Conservation (phyloP, 2,329 filamentous ascomycete species). For the Botrytis medusae region DNA sequence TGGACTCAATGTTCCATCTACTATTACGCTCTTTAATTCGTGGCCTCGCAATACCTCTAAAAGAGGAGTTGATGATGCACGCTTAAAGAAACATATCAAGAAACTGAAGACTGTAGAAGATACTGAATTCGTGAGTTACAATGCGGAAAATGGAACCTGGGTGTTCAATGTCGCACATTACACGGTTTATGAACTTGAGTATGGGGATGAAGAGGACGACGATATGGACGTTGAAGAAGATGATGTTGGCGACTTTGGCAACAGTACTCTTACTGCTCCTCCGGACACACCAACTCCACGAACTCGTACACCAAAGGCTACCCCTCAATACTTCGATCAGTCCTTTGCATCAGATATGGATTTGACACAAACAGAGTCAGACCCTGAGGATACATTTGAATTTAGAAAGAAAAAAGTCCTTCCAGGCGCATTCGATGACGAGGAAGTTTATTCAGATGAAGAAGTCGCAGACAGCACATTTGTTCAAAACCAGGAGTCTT, state of each 20-base stretch:
- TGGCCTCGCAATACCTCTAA: conserved; percentile 75
- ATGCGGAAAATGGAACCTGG: conserved; percentile 80
- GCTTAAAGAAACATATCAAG: conserved; percentile 78
- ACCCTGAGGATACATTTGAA: conserved; percentile 41
- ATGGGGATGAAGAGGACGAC: conserved; percentile 66
- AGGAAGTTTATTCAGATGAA: conserved; percentile 54
- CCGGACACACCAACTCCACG: conserved; percentile 46
- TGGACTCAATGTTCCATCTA: conserved; percentile 87
- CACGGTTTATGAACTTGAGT: conserved; percentile 89
- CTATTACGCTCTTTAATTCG: conserved; percentile 85
- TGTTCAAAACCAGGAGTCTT: conserved; percentile 62
- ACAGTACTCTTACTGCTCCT: conserved; percentile 51
- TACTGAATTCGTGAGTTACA: conserved; percentile 81
- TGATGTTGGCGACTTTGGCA: conserved; percentile 45
- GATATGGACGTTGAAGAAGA: conserved; percentile 61
- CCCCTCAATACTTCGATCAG: conserved; percentile 30
- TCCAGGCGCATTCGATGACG: conserved; percentile 78
- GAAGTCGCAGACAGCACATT: conserved; percentile 48
- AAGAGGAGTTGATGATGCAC: conserved; percentile 61
- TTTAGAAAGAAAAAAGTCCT: conserved; percentile 48
- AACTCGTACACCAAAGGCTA: conserved; percentile 29
- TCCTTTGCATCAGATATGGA: conserved; percentile 44
- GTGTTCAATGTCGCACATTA: conserved; percentile 93
- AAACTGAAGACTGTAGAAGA: conserved; percentile 75
- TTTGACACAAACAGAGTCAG: conserved; percentile 38